phyloP scores from a whole-genome alignment of 495 filamentous ascomycete species.

The Penicillium taxi region DNA sequence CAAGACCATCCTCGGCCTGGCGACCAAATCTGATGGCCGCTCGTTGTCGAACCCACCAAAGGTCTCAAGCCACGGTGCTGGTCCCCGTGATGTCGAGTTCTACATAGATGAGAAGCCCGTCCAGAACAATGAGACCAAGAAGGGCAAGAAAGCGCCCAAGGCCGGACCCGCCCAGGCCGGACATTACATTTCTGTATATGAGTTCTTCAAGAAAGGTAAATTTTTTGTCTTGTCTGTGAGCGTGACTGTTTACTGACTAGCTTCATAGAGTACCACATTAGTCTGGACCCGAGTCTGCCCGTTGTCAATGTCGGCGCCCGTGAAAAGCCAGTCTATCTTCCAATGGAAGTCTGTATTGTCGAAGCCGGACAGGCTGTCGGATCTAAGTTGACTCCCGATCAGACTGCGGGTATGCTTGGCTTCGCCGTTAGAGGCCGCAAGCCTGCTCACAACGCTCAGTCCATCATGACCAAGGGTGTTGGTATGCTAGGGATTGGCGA shows the following conservation, averaged over 20 bases:
- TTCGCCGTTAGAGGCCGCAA: constrained; percentile 54
- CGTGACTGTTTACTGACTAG: not conserved
- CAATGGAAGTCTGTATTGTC: constrained; percentile 58
- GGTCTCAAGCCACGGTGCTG: constrained; percentile 29
- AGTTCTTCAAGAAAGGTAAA: constrained; percentile 46
- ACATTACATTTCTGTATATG: constrained; percentile 41
- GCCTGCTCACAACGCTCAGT: constrained; percentile 56
- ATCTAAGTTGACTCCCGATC: constrained; percentile 45
- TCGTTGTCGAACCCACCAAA: constrained; percentile 23
- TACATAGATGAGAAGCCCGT: constrained; percentile 22
- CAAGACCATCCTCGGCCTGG: constrained; percentile 43
- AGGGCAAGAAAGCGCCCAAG: constrained; percentile 25
- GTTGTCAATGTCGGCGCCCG: constrained; percentile 62
- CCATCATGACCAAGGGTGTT: constrained; percentile 51
- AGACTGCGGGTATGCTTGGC: constrained; percentile 55
- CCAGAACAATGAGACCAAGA: constrained; percentile 18
- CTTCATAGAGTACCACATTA: constrained; percentile 38
- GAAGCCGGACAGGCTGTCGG: constrained; percentile 57
- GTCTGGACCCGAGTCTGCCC: constrained; percentile 38
- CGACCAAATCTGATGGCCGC: constrained; percentile 29
- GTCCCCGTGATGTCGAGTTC: constrained; percentile 41
- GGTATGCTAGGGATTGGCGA: constrained; percentile 38
- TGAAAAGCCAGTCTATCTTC: constrained; percentile 53
- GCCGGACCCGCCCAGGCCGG: constrained; percentile 28
- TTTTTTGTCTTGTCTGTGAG: not conserved